Conservation (phyloP, 352 stramenopile species). For the Thraustochytrium sp. region DNA sequence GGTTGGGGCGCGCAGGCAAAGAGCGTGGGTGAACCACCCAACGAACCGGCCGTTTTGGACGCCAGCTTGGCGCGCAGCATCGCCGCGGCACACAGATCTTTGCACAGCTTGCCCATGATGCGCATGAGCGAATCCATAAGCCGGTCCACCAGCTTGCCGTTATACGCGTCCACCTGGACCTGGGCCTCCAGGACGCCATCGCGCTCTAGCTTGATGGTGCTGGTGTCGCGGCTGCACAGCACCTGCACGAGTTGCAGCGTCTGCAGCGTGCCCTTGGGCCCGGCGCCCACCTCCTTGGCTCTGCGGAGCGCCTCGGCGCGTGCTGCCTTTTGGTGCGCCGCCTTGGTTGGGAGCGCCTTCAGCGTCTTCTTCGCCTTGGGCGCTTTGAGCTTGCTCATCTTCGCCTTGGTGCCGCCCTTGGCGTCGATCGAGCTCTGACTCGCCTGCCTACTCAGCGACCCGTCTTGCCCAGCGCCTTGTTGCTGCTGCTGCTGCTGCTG, state of each 20-base stretch:
- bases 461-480: not conserved
- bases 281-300: constrained; percentile 5
- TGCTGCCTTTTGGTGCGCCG: constrained; percentile 18
- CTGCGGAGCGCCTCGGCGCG: not conserved
- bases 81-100: not conserved
- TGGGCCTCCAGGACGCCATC: not conserved
- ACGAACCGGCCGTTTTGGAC: not conserved
- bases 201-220: not conserved
- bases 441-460: too few species aligned
- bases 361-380: not conserved
- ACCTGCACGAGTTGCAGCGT: constrained; percentile 22
- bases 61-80: not conserved
- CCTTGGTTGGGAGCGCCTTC: not conserved
- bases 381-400: not conserved
- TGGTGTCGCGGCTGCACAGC: not conserved
- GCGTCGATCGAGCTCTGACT: too few species aligned
- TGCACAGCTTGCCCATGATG: constrained; percentile 23
- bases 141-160: not conserved
- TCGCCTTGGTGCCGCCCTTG: not conserved
- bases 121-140: constrained; percentile 16
- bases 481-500: not conserved
- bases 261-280: constrained; percentile 12
- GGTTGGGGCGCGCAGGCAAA: not conserved
- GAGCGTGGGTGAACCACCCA: constrained; percentile 12
- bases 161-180: not conserved